Base-by-base conservation (phyloP, 768 basidiomycete genomes). In the Collybiopsis confluens region DNA sequence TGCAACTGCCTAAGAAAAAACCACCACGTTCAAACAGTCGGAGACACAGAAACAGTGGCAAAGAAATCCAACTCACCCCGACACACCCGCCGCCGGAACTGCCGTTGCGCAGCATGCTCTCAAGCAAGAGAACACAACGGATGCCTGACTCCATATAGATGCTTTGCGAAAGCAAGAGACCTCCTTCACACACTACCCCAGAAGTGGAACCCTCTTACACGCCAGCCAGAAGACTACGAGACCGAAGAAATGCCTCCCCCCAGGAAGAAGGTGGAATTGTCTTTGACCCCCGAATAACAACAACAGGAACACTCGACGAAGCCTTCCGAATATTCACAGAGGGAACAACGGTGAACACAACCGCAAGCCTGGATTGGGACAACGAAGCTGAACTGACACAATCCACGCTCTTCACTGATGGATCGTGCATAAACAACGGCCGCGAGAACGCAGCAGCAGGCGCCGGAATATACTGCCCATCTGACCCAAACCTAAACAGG, bases 151-250 rank as follows among this genome's bases (percentile, higher is more conserved):
- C 64, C 65, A 7, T 37, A 57, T 11, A 42, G 45, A 38, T 67
- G 66, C 45, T 23, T 23, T 6, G 24, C 13, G 23, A 33, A 51
- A 20, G 65, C 57, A 16, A 33, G 18, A 16, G 44, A 52, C 6
- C 43, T 63, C 15, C 52, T 66, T 0, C 52, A 60, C 6, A 38
- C 41, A 13, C 55, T 66, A 2, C 54, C 53, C 23, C 46, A 55
- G 2, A 62, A 59, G 36, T 65, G 64, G 66, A 48, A 64, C 45
- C 65, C 64, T 4, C 4, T 21, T 4, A 33, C 23, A n/a, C 3
- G 27, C 2, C 48, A 30, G 1, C 57, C 57, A 1, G 54, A 55
- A 47, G 57, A 58, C 50, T 54, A 57, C 21, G 16, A 49, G 1
- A 21, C 28, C 1, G 24, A 55, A 16, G 4, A 4, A 6, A 2